phyloP scores from a whole-genome alignment of 768 basidiomycete species.

The Leccinum longicurvipes region DNA sequence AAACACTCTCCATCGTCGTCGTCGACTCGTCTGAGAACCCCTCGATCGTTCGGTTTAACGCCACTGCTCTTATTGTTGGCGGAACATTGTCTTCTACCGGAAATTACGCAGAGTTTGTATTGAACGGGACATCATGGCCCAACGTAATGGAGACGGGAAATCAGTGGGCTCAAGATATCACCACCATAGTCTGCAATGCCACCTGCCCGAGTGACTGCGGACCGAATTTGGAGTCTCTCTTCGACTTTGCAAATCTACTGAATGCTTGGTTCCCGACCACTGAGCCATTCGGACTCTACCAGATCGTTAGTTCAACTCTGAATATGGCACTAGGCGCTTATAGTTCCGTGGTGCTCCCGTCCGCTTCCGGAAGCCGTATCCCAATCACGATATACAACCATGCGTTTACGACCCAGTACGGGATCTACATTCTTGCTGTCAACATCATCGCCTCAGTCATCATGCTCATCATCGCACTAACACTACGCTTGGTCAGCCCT shows the following conservation, averaged over 20 bases:
- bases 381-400: neutral
- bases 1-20: slow-evolving; percentile 7
- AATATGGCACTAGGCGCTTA: slow-evolving; percentile 9
- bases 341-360: neutral
- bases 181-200: slow-evolving; percentile 12
- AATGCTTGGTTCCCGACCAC: neutral
- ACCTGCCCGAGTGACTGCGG: neutral
- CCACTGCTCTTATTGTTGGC: slow-evolving; percentile 5
- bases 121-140: slow-evolving; percentile 11
- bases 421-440: slow-evolving; percentile 3
- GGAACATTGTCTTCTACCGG: slow-evolving; percentile 6
- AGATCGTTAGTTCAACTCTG: too few species aligned
- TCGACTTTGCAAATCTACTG: slow-evolving; percentile 3
- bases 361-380: too few species aligned
- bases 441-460: slow-evolving; percentile 9
- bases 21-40: neutral
- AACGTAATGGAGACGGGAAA: slow-evolving; percentile 4
- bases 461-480: slow-evolving; percentile 6
- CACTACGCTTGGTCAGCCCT: neutral
- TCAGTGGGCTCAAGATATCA: slow-evolving; percentile 18
- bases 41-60: slow-evolving; percentile 6
- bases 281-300: too few species aligned
- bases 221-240: neutral
- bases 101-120: slow-evolving; percentile 6
- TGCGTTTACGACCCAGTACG: neutral